Evolutionary conservation across 2,329 filamentous ascomycete genomes (phyloP).

Genomic region (Lecanosticta acicola): DNA sequence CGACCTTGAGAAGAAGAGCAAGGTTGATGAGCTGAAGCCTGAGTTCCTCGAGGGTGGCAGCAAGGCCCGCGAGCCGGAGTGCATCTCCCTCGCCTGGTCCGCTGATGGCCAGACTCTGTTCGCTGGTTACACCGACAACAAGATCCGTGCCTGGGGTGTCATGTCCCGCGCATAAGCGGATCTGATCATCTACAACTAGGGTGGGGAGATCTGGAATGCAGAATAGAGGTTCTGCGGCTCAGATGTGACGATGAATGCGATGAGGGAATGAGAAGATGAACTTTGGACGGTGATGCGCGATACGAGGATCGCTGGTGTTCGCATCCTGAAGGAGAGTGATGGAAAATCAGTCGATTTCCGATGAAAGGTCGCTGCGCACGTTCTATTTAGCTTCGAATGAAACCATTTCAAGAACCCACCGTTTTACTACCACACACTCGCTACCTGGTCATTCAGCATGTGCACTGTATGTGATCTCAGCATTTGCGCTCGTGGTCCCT

Average conservation of each 20-base stretch:
- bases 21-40: conserved; percentile 99
- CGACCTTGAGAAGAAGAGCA: conserved; percentile 99
- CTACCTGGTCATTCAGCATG: no score
- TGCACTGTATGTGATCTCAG: no score
- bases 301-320: conserved; percentile 31
- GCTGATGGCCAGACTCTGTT: conserved; percentile 99
- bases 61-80: conserved; percentile 99
- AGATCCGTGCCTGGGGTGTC: conserved; percentile 96
- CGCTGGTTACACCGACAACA: conserved; percentile 99
- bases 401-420: not conserved
- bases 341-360: conserved; percentile 27
- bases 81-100: conserved; percentile 93
- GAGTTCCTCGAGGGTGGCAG: conserved; percentile 94
- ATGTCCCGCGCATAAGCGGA: conserved; percentile 70
- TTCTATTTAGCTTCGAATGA: not conserved
- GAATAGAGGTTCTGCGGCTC: conserved; percentile 7
- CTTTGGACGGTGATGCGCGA: conserved; percentile 35
- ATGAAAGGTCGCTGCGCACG: conserved; percentile 33
- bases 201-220: conserved; percentile 7
- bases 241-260: conserved; percentile 1
- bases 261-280: conserved; percentile 4
- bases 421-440: no score
- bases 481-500: no score
- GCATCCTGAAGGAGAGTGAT: conserved; percentile 17
- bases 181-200: no score